Evolutionary conservation across 108 stramenopile species (phyloP).

Genomic region (Stephanodiscus minutulus): DNA sequence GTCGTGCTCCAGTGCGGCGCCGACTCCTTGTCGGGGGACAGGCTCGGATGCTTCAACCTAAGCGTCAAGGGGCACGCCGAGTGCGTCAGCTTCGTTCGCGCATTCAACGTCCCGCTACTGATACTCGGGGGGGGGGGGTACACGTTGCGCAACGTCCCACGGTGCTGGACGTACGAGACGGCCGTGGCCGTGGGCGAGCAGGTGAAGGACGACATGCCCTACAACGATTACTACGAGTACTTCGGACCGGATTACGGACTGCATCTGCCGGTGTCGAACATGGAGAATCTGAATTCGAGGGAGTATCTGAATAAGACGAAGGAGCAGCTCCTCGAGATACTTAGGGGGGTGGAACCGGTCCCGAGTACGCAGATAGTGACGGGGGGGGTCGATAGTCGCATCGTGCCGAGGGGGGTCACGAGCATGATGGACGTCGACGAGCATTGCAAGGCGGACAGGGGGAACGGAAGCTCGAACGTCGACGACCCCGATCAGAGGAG

Average conservation of each 20-base stretch:
- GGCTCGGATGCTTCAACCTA: constrained; percentile 99
- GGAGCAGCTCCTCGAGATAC: constrained; percentile 76
- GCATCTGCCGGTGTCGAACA: constrained; percentile 85
- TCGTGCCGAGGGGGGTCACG: constrained; percentile 61
- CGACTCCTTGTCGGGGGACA: constrained; percentile 96
- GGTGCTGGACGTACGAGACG: constrained; percentile 98
- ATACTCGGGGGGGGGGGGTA: constrained; percentile 99
- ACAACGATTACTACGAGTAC: constrained; percentile 99
- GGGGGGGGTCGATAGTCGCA: constrained; percentile 77
- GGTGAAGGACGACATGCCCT: constrained; percentile 94
- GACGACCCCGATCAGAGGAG: constrained; percentile 43
- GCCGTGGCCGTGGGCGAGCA: constrained; percentile 76
- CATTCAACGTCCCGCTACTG: constrained; percentile 92
- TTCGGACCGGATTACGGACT: constrained; percentile 97
- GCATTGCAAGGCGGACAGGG: constrained; percentile 47
- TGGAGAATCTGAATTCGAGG: constrained; percentile 87
- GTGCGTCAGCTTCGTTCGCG: constrained; percentile 88
- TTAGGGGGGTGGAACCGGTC: constrained; percentile 81
- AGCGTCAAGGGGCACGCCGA: constrained; percentile 93
- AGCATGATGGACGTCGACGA: constrained; percentile 64
- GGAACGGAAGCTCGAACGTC: constrained; percentile 53
- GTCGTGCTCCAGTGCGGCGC: constrained; percentile 99
- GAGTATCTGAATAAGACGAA: constrained; percentile 68
- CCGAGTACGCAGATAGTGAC: constrained; percentile 85
- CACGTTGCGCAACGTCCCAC: constrained; percentile 97